Evolutionary conservation across 2,329 filamentous ascomycete genomes (phyloP), one percentile per base, ranked within the genome.

Genomic region (Monosporascus sp.): DNA sequence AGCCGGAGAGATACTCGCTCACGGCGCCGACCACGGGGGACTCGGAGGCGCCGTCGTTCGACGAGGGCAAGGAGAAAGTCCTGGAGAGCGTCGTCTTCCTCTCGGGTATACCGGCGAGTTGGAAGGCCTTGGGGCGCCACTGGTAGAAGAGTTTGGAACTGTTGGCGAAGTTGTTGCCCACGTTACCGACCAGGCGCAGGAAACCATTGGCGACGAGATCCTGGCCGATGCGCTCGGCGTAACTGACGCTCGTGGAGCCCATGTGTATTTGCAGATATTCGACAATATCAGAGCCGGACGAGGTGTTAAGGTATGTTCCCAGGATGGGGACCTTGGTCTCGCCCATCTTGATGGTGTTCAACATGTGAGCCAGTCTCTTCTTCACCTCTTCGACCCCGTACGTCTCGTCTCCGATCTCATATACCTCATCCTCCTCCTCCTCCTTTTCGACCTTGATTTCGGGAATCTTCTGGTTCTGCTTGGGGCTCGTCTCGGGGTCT

Each of bases 131-230:
- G 7, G 92, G 84, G 51, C 90, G 87, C 94, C 94, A 99, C 71
- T 99, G 94, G 70, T 99, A 99, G 69, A 89, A 93, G 85, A 97
- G 88, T 72, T 88, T 90, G 59, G 92, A 96, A 77, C 92, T 97
- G 74, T 99, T 99, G 63, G 93, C 92, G 68, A 99, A 99, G 1
- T 88, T 90, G 73, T 83, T 97, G 56, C 94, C 94, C 51, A 99
- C 92, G 64, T 94, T 97, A 59, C 94, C 94, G 57, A 99, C 84
- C 50, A 99, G 78, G 50, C 94, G 86, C 65, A 99, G 76, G 67
- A 97, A 93, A 38, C 94, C 93, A 67, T 89, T 85, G 27, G 83
- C 77, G 50, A 97, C 86, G 60, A 99, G 78, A 69, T 99, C 94
- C 73, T 99, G 94, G 11, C 94, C 94, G 60, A 99, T 93, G 46